A percentile compares a stretch with the other conserved stretches of the same genome.
These are phyloP conservation scores for Styphnolobium japonicum DNA, from an alignment of 306 rosid species.

Conservation along the genomic window DNA sequence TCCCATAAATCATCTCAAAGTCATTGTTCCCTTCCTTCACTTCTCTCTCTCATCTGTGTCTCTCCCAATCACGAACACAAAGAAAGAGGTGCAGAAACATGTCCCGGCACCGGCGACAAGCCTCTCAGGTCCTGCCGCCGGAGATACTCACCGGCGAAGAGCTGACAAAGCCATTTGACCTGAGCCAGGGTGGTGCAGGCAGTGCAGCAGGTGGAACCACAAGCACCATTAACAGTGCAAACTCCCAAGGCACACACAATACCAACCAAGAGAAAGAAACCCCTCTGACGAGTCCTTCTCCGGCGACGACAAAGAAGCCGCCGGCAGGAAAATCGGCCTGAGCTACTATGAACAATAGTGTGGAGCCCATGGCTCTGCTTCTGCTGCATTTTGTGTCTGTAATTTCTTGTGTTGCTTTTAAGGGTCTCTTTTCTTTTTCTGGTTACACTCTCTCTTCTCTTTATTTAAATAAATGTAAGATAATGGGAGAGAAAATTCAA, in stretches of 20 bases:
- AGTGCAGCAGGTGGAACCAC: neutral
- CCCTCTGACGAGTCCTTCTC: neutral
- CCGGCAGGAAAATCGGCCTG: constrained; percentile 24
- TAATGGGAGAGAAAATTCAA: neutral
- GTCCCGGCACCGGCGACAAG: constrained; percentile 28
- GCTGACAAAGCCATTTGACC: constrained; percentile 1
- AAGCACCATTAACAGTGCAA: neutral
- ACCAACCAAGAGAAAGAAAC: neutral
- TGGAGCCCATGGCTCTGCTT: neutral
- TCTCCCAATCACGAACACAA: neutral
- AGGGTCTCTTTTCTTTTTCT: neutral
- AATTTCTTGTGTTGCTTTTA: neutral
- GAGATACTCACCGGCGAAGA: constrained; percentile 14
- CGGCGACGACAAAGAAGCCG: constrained; percentile 20
- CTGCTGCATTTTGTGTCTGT: neutral
- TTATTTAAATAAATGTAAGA: constrained; percentile 7
- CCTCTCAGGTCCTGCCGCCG: constrained; percentile 17
- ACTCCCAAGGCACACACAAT: neutral
- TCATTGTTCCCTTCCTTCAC: neutral
- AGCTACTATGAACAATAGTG: neutral
- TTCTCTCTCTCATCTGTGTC: neutral
- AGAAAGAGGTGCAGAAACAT: neutral
- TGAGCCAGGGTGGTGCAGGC: neutral
- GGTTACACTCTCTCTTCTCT: neutral
- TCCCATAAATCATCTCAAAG: neutral